Evolutionary conservation across 257 asterid genomes (phyloP), one percentile per base, ranked within the genome.

Genomic region (Solanum bukasovii): DNA sequence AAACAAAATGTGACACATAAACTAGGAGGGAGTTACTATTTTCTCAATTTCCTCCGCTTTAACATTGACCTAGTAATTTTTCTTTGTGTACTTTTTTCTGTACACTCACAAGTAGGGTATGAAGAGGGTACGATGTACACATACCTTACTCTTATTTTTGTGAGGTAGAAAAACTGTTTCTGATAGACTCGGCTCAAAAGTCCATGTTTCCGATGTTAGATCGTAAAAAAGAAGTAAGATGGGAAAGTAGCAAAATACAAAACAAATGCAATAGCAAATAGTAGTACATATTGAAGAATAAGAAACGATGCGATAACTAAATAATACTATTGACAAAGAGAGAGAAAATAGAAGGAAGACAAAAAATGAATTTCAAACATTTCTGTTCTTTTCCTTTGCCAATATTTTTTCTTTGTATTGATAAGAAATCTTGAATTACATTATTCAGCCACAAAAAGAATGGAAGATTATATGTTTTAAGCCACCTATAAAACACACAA

Each of bases 371-470:
- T 34, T 74, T 74, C 83, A 74, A 37, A 23, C 56, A 75, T 75
- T 38, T 75, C 12, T 75, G 31, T 75, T 38, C 34, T 75, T 40
- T n/a, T 77, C 46, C 59, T 37, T 52, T 38, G 84, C 59, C 56
- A 79, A 79, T 63, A 79, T 27, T 27, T 73, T 27, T 81, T 18
- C 42, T 40, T 79, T 81, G 85, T 46, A 81, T 81, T 81, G 68
- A 84, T 86, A 44, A 86, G 82, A 84, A 44, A 46, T 46, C 85
- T 44, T 71, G 70, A 72, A 87, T 49, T 71, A 87, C 86, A 61
- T 87, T 87, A 87, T 78, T 87, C 8, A 61, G 40, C 75, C 34
- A 63, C 6, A 13, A 82, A 67, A 87, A 77, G 27, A 61, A 61
- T 87, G 37, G 56, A 63, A 87, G 56, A 87, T 52, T 35, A 77